Percentiles rank a stretch among this genome's conserved stretches.
Evolutionary conservation across 805 yeast species (phyloP).

Genomic region (Candida caryicola): DNA sequence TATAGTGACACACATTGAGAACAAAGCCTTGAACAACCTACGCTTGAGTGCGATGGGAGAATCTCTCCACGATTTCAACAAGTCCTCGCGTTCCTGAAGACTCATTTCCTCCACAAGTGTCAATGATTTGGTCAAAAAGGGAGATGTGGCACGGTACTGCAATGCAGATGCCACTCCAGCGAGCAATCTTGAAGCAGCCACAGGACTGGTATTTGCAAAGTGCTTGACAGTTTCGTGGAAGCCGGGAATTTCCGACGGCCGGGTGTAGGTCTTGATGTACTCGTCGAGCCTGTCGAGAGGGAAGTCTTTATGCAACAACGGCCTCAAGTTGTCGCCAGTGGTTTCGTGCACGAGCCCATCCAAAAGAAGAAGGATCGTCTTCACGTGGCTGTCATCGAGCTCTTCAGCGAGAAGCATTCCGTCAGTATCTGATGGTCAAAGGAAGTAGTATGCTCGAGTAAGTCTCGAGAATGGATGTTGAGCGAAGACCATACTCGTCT

Average conservation of each 20-base stretch:
- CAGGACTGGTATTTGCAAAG: constrained; percentile 12
- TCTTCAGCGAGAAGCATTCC: constrained; percentile 1
- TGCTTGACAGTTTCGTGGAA: constrained; percentile 17
- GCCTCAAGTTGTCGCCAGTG: constrained; percentile 24
- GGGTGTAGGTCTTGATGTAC: constrained; percentile 22
- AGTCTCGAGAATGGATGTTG: no score
- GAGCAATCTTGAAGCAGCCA: constrained; percentile 24
- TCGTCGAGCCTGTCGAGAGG: constrained; percentile 28
- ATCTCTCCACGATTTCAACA: constrained; percentile 39
- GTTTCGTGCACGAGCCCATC: constrained; percentile 38
- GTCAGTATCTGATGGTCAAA: no score
- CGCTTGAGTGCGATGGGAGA: constrained; percentile 38
- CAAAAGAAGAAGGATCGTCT: constrained; percentile 20
- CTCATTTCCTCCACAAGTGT: constrained; percentile 38
- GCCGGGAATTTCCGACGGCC: constrained; percentile 31
- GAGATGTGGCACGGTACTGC: constrained; percentile 30
- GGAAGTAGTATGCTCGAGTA: no score
- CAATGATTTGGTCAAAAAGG: constrained; percentile 31
- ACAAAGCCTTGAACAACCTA: constrained; percentile 29
- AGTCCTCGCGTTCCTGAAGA: constrained; percentile 24
- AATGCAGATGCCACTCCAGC: constrained; percentile 24
- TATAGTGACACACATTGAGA: constrained; percentile 21
- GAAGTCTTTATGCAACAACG: constrained; percentile 23
- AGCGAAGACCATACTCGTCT: no score
- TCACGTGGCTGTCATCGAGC: not conserved